Evolutionary conservation across 2,329 filamentous ascomycete genomes (phyloP), one percentile per base, ranked within the genome.

Genomic region (Talaromyces piceae): DNA sequence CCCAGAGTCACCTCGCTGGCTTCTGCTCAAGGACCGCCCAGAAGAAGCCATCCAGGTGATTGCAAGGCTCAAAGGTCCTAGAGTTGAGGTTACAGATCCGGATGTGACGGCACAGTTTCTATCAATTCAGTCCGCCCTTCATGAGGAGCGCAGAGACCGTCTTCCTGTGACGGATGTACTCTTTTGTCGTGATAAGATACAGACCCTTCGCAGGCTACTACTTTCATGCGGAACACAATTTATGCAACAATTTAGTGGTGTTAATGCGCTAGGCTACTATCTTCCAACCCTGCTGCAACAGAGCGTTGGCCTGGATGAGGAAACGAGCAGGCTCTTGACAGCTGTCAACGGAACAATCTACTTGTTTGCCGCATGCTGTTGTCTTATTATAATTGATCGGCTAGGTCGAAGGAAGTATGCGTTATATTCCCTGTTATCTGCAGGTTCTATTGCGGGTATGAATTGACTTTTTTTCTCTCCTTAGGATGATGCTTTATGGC

Each of bases 161-260:
- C 61, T 3, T 61, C 62, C 12, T 71, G 66, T 57, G 61, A 61
- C 41, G 63, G 51, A 54, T 11, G 30, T 54, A 8, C 41, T 68
- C 5, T 59, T 74, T 54, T 55, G 73, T 44, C 70, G 69, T 49
- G 71, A 75, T 45, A 71, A 71, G 4, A 64, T 65, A 6, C 70
- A 74, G 50, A 71, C 67, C 50, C 37, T 75, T 70, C 54, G 56
- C 65, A 11, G 71, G 67, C 46, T 63, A 66, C 55, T 75, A 37
- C 62, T 76, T 0, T 71, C 73, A 27, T 65, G 73, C 7, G 68
- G 71, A 2, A 70, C 67, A 2, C 72, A 76, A 45, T 74, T 75
- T 48, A 75, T 76, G 65, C 73, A 76, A 46, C 69, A 72, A 48
- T 60, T 71, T 12, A 58, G 55, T 27, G 68, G 68, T 5, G 54